Conservation (phyloP, 306 rosid species). For the Glycine latifolia region DNA sequence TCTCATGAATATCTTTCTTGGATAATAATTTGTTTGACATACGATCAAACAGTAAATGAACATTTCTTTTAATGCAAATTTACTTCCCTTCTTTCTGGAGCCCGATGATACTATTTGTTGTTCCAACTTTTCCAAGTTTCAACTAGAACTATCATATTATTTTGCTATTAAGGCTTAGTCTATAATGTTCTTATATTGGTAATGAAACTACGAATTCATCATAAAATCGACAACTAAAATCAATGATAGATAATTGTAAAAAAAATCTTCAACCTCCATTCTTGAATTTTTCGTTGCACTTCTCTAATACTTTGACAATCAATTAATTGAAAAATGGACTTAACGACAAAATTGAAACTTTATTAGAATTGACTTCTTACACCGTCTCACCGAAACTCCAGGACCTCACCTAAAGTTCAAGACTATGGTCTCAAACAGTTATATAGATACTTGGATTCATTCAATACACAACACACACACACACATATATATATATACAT, state of each 20-base stretch:
- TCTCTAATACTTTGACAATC: not conserved
- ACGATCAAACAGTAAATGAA: too few relatives aligned
- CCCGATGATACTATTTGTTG: too few relatives aligned
- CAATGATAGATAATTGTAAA: too few relatives aligned
- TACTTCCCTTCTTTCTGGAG: too few relatives aligned
- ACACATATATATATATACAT: not conserved
- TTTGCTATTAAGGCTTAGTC: not conserved
- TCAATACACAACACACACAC: not conserved
- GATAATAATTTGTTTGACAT: too few relatives aligned
- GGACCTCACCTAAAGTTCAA: not conserved
- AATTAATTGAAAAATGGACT: slow-evolving; percentile 34
- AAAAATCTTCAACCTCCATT: not conserved
- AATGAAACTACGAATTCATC: not conserved
- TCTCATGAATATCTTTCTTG: too few relatives aligned
- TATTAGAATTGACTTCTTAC: slow-evolving; percentile 17
- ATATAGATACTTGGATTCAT: slow-evolving; percentile 10
- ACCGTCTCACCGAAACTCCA: not conserved
- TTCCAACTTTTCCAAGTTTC: too few relatives aligned
- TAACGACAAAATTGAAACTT: not conserved
- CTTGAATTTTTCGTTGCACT: not conserved
- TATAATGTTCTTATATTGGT: not conserved
- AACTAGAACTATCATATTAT: too few relatives aligned
- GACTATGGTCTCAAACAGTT: not conserved
- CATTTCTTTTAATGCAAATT: too few relatives aligned
- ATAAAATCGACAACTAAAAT: not conserved